Base-by-base conservation (phyloP, 1,139 yeast species). In the Scheffersomyces parashehatae region DNA sequence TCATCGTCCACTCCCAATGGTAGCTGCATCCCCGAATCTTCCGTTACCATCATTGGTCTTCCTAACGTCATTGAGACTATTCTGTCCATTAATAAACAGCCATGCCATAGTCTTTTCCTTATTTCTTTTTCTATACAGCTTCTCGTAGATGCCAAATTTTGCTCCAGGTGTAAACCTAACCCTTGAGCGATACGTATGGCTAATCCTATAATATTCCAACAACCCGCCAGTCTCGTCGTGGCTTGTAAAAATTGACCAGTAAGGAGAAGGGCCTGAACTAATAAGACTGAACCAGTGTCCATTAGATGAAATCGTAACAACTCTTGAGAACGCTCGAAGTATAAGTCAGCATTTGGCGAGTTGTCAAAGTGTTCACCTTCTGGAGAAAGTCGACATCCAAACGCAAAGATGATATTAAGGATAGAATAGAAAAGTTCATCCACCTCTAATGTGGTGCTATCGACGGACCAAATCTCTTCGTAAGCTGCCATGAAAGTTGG, bases 401-500 rank as follows among this genome's bases (percentile, higher is more conserved):
- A 45, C 5, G 51, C 52, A 47, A 49, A 48, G 5, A 49, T 47
- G 5, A 49, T 41, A 31, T 49, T 49, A 9, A 48, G 33, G 33
- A 49, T 49, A 5, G 51, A 48, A 39, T 45, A 48, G 15, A 47
- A 49, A 28, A 49, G 38, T 31, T 47, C 50, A 36, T 49, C 52
- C 4, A 49, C 38, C 9, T 42, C 48, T 11, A n/a, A 31, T 14
- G 16, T 13, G 2, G 14, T 16, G 5, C 28, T 28, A 20, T 42
- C 29, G 8, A 12, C 38, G 3, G 42, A 32, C 52, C 52, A 49
- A 14, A 58, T 54, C 28, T 53, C 54, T 35, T 53, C 56, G 35
- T 53, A 56, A 26, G 54, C 54, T 12, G 57, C 54, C 52, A 58
- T 49, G 38, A 58, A 58, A 11, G 57, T 42, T 9, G 61, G 61